Percentiles rank a stretch among this genome's conserved stretches.
Conservation (phyloP, 441 rosid genomes). For the Rhodomyrtus psidioides region DNA sequence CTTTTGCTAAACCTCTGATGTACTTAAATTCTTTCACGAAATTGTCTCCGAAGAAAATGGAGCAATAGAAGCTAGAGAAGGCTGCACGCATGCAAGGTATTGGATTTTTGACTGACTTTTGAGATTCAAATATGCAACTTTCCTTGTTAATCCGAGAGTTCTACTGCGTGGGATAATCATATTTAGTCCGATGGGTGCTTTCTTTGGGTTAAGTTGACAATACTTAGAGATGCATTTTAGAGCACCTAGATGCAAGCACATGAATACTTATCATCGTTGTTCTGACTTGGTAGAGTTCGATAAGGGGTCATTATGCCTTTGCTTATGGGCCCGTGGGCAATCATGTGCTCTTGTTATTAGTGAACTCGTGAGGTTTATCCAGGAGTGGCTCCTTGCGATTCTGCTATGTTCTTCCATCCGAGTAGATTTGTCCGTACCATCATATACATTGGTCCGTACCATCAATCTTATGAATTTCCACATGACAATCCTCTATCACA, state of each 20-base stretch:
- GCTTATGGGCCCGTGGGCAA: too few relatives aligned
- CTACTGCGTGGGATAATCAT: neutral
- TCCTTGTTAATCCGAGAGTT: neutral
- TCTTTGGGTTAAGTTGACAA: neutral
- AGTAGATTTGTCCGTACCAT: neutral
- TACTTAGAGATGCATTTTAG: neutral
- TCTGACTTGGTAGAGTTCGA: neutral
- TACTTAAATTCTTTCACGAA: neutral
- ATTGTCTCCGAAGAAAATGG: conserved; percentile 60
- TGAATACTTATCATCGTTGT: neutral
- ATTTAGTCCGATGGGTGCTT: neutral
- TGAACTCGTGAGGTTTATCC: neutral
- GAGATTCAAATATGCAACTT: neutral
- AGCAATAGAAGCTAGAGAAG: conserved; percentile 86
- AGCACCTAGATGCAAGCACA: neutral
- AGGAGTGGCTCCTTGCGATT: neutral
- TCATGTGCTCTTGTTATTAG: neutral
- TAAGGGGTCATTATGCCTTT: too few relatives aligned
- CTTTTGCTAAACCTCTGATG: neutral
- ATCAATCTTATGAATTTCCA: neutral
- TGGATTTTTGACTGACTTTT: neutral
- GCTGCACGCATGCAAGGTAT: conserved; percentile 83
- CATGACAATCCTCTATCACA: neutral
- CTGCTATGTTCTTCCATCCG: neutral
- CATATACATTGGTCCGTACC: neutral